Percentiles rank a stretch among this genome's conserved stretches.
Evolutionary conservation across 2,329 filamentous ascomycete genomes (phyloP).

Genomic region (Aspergillus aculeatus): DNA sequence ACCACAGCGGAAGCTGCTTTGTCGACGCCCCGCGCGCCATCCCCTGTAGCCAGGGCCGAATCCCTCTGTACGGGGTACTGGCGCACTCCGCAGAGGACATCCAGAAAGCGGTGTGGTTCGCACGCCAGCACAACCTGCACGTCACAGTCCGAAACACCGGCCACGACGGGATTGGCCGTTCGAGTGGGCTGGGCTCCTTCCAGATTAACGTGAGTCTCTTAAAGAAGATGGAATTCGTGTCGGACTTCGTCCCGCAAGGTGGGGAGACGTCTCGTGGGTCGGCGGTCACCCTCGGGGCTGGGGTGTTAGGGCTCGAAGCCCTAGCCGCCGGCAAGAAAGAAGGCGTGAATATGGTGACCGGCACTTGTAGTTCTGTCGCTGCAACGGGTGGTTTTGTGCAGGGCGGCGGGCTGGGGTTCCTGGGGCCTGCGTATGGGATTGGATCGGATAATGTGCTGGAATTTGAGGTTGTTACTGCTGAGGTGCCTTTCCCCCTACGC

Average conservation of each 20-base stretch:
- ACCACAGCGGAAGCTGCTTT: not conserved
- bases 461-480: not conserved
- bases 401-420: not conserved
- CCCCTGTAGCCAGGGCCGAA: not conserved
- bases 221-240: not conserved
- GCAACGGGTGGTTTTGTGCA: not conserved
- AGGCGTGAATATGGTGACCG: not conserved
- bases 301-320: not conserved
- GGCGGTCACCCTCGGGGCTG: not conserved
- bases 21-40: not conserved
- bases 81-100: not conserved
- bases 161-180: not conserved
- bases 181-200: not conserved
- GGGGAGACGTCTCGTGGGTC: not conserved
- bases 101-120: not conserved
- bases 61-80: not conserved
- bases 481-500: not conserved
- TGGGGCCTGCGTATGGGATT: not conserved
- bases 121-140: not conserved
- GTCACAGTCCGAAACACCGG: not conserved
- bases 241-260: not conserved
- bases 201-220: not conserved
- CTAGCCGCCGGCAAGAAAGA: not conserved
- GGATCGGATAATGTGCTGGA: not conserved
- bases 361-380: not conserved